phyloP scores from a whole-genome alignment of 2,329 filamentous ascomycete species.

The Penicillium sp. region DNA sequence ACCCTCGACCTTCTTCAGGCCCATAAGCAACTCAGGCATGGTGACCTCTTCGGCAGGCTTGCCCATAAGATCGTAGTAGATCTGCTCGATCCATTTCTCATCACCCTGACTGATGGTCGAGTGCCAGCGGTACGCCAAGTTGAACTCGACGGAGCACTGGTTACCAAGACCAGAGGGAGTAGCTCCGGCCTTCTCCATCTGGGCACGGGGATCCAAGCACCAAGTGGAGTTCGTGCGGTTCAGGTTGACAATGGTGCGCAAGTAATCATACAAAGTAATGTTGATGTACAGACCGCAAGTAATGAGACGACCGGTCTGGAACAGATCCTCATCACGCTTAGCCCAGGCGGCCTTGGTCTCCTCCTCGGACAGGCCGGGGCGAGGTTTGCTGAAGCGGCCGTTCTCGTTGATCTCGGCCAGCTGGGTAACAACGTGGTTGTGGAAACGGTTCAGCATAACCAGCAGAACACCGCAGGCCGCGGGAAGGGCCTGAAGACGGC shows the following conservation, averaged over 20 bases:
- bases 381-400: conserved; percentile 68
- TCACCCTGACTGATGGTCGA: conserved; percentile 71
- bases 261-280: conserved; percentile 73
- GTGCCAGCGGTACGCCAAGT: conserved; percentile 84
- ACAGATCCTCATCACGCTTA: conserved; percentile 72
- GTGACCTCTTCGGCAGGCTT: conserved; percentile 56
- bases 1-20: conserved; percentile 61
- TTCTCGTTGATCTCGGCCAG: conserved; percentile 83
- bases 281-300: conserved; percentile 74
- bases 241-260: conserved; percentile 71
- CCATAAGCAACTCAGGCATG: conserved; percentile 58
- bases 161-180: conserved; percentile 73
- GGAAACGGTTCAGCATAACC: conserved; percentile 71
- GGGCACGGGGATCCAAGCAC: conserved; percentile 72
- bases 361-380: conserved; percentile 49
- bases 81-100: conserved; percentile 72
- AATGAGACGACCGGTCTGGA: conserved; percentile 71
- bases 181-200: conserved; percentile 59
- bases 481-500: conserved; percentile 65
- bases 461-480: conserved; percentile 68
- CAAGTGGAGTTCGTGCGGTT: conserved; percentile 71
- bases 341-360: conserved; percentile 53
- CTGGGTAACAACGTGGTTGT: conserved; percentile 79
- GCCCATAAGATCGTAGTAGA: conserved; percentile 62
- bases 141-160: conserved; percentile 83